Base-by-base conservation (phyloP, 768 basidiomycete species). In the Suillus cothurnatus region DNA sequence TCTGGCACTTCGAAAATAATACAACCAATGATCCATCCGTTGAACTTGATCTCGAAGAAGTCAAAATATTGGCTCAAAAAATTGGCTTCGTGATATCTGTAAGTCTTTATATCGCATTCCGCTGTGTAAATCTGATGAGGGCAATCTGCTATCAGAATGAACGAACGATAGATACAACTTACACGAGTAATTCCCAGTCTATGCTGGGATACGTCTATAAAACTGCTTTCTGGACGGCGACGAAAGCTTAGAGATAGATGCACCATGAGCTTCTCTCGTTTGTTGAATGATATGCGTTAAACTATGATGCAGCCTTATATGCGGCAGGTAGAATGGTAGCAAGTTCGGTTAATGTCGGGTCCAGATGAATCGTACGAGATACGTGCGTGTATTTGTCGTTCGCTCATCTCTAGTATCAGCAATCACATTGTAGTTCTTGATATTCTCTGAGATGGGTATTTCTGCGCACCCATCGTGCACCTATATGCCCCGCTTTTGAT, bases 1-100 rank as follows among this genome's bases (percentile, higher is more conserved):
- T 98, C n/a, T 99, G 97, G 96, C 97, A 99, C 74, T 98, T 89
- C 77, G 96, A 98, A 72, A 96, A 97, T 76, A 95, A 93, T 72
- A 82, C 75, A 62, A 86, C 87, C 49, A 87, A 88, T 67, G 94
- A 97, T 68, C 84, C 88, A 0, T 94, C 93, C 1, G 83, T 99
- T 41, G 96, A 98, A 77, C 82, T 98, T 21, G 90, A 89, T 71
- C 78, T 98, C n/a, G 92, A 93, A 65, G 95, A 98, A 72, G 84
- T 97, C 43, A 97, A 95, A 73, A 76, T 77, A 0, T 82, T 98
- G 7, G 90, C 88, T 2, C 81, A 81, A 28, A 78, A 80, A 56
- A 85, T 97, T 14, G 95, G 97, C 0, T 97, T 99, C 69, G 88
- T 88, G 68, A 80, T 98, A 63, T 84, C 85, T 45, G 95, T 95